Evolutionary conservation across 2,329 filamentous ascomycete genomes (phyloP).

Genomic region (Apiospora pterosperma): DNA sequence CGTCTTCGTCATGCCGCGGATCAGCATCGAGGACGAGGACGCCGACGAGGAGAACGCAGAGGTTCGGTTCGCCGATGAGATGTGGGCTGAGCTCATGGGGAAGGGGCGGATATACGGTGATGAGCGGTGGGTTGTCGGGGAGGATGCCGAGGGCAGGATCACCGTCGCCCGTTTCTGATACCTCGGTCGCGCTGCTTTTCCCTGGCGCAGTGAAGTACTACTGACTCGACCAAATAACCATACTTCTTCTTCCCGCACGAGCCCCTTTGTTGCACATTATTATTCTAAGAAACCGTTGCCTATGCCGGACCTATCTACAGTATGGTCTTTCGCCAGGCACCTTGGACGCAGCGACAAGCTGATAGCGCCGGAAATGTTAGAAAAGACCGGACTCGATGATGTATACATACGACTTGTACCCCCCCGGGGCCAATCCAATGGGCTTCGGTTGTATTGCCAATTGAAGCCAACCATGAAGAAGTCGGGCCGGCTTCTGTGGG

Average conservation of each 20-base stretch:
- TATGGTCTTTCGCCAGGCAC: too few species aligned
- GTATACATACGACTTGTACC: not conserved
- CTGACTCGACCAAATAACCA: not conserved
- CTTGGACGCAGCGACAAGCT: too few species aligned
- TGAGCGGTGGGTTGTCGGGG: constrained; percentile 60
- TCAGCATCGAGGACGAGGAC: constrained; percentile 28
- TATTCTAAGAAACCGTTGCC: too few species aligned
- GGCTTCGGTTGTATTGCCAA: not conserved
- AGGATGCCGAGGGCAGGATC: constrained; percentile 48
- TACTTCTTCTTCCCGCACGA: not conserved
- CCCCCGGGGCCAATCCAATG: not conserved
- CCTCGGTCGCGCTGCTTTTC: not conserved
- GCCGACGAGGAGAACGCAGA: constrained; percentile 24
- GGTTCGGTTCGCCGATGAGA: constrained; percentile 36
- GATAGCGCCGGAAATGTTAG: too few species aligned
- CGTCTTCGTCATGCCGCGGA: constrained; percentile 37
- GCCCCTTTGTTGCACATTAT: too few species aligned
- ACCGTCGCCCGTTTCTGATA: constrained; percentile 50
- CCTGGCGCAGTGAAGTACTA: not conserved
- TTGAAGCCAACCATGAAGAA: not conserved
- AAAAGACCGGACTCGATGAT: too few species aligned
- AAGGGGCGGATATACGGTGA: constrained; percentile 55
- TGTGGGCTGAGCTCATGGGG: constrained; percentile 46
- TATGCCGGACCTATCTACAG: too few species aligned
- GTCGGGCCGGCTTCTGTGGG: not conserved